Base-by-base conservation (phyloP, 805 yeast species). In the Lachancea sp. region DNA sequence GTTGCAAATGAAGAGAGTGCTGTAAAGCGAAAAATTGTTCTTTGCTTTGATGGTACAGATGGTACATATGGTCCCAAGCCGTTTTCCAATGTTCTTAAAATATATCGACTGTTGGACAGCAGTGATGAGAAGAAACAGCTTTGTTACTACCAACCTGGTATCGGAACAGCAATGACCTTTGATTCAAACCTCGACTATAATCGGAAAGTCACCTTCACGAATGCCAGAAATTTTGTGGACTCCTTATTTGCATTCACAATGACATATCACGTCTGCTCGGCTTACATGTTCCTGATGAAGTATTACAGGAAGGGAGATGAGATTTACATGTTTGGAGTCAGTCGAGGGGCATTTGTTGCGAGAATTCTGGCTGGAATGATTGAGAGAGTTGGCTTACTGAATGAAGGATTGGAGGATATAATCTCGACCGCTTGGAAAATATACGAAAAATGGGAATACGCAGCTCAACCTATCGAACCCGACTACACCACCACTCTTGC, bases 91-190 rank as follows among this genome's bases (percentile, higher is more conserved):
- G 74, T 77, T 1, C 58, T 81, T 36, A 76, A 75, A 52, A 48
- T 79, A 12, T 81, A 72, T 56, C 66, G 74, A 35, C 62, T 79
- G 62, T 54, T 80, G 29, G 78, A 75, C 12, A 76, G 73, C 46
- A 69, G 68, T 36, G 59, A 64, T 19, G 56, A 65, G 2, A 40
- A 45, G 3, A 41, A 50, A 6, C 84, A 79, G 51, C 49, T 75
- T 32, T 79, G 84, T 53, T 80, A 80, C 53, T 81, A 81, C 53
- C 85, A 81, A 54, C 82, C 86, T 1, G 87, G 87, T 0, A 72
- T 82, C 20, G 87, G 88, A 0, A 72, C 75, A 10, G 63, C 69
- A 3, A 72, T 78, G 49, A 60, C 66, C 15, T 67, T 73, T 10
- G 75, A 73, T 36, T 43, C 57, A 1, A 58, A 57, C 11, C 50